These are phyloP conservation scores for Ceriops tagal DNA, from an alignment of 345 rosid species.

Conservation along the genomic window DNA sequence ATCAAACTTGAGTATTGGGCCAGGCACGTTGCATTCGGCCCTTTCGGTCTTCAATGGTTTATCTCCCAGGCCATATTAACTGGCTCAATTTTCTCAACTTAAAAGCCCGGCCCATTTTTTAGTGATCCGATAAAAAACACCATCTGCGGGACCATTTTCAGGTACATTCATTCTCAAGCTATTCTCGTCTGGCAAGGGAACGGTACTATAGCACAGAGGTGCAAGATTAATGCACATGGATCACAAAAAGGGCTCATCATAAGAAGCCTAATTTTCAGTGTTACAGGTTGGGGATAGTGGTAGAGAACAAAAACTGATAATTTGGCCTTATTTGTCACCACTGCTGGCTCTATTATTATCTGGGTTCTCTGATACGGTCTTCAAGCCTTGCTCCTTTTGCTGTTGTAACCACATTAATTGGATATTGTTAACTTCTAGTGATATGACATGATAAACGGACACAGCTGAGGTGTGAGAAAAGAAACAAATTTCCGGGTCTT, in stretches of 20 bases:
- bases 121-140: neutral
- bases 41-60: too few relatives aligned
- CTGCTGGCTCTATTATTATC: neutral
- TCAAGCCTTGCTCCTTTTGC: neutral
- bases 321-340: constrained; percentile 4
- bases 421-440: too few relatives aligned
- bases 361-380: neutral
- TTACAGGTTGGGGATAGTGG: neutral
- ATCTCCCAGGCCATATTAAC: too few relatives aligned
- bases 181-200: neutral
- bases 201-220: neutral
- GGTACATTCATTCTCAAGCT: neutral
- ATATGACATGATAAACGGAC: too few relatives aligned
- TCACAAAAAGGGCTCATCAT: constrained; percentile 6
- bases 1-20: too few relatives aligned
- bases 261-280: constrained; percentile 17
- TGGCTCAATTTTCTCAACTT: too few relatives aligned
- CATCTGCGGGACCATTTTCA: neutral
- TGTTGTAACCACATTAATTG: too few relatives aligned
- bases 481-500: neutral
- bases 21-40: too few relatives aligned
- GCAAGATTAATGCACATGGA: neutral
- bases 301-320: neutral
- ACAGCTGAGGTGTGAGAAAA: neutral
- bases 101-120: too few relatives aligned